Conservation (phyloP, 2,329 filamentous ascomycete genomes). For the Fusarium euwallaceae region DNA sequence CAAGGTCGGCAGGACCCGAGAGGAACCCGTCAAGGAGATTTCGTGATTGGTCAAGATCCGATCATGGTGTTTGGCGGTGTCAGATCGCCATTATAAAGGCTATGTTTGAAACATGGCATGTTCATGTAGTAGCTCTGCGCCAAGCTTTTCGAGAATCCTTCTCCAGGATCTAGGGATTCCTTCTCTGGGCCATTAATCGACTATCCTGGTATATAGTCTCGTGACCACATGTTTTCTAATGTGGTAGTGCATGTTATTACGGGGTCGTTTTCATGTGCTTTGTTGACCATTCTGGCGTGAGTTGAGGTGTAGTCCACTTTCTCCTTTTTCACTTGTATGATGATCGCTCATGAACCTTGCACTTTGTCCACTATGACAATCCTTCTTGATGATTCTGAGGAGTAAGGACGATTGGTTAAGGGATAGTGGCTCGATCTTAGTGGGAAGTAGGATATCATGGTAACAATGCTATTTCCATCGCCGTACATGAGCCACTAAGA, state of each 20-base stretch:
- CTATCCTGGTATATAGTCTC: background rate
- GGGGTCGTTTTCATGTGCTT: background rate
- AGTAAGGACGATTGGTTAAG: background rate
- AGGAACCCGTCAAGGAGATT: background rate
- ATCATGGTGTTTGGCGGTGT: constrained; percentile 1
- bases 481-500: background rate
- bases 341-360: background rate
- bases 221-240: background rate
- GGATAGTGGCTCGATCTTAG: background rate
- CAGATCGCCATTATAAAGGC: background rate
- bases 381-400: background rate
- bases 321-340: background rate
- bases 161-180: background rate
- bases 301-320: background rate
- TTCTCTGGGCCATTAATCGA: background rate
- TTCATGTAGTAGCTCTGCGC: background rate
- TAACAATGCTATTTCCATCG: no score
- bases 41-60: background rate
- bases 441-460: no score
- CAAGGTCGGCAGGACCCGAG: background rate
- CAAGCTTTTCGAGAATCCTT: constrained; percentile 7
- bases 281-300: background rate
- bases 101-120: background rate
- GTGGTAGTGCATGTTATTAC: background rate
- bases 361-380: background rate